Evolutionary conservation across 208 protist genomes (phyloP), one percentile per base, ranked within the genome.

Genomic region (Leptomonas pyrrhocoris): DNA sequence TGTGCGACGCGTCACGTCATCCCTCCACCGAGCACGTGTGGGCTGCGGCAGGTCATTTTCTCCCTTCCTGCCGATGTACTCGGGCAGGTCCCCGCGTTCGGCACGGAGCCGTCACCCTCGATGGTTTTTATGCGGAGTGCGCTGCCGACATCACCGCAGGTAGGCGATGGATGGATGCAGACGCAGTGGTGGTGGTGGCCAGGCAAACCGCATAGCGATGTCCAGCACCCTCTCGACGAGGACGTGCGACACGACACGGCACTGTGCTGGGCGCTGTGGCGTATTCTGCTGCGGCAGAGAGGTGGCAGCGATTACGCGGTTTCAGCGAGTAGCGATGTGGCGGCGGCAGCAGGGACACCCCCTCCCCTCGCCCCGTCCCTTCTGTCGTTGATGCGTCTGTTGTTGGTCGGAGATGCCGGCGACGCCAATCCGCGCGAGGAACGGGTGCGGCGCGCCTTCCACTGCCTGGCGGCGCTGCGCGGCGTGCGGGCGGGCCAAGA

Each of bases 231-330:
- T 12, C 40, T 27, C 34, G 45, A 55, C 34, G 36, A 19, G 5
- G 40, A 6, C 11, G 43, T 43, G 58, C 58, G 23, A 27, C 58
- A 58, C 19, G 62, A 76, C 56, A 42, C 69, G 36, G 54, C 59
- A 23, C 61, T 59, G 27, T 76, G 71, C 71, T 69, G 57, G 56
- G 30, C 62, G 45, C 56, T 76, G 62, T 70, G 71, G 71, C 61
- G 71, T 8, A 59, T 76, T 8, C 31, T 76, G 42, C 70, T 68
- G 25, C 18, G 3, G 34, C 34, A 12, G 23, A 27, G 27, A 9
- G 25, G 54, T 40, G 13, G 54, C 23, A 16, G 54, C 19, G 11
- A n/a, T 38, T 12, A 38, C 3, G 34, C 7, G 3, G 34, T 38
- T 9, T 38, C 34, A 27, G 19, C 13, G 27, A 6, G 8, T 30